These are phyloP conservation scores for Skeletonema grethae DNA, from an alignment of 108 stramenopile genomes.

Conservation along the genomic window DNA sequence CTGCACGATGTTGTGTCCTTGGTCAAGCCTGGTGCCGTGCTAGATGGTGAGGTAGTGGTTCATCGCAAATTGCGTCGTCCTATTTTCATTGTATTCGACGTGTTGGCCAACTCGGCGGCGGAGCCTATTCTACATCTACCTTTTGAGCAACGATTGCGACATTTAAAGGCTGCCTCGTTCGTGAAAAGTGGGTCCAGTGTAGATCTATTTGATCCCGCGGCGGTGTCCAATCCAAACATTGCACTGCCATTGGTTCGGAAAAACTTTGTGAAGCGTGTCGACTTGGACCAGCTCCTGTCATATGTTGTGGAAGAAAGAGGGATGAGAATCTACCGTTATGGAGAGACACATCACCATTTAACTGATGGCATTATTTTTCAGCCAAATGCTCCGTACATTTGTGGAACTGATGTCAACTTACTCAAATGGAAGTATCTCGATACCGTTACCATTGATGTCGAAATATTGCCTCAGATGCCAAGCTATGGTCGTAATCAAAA, in stretches of 20 bases:
- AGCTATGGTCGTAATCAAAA: slow-evolving; percentile 34
- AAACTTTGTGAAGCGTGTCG: slow-evolving; percentile 83
- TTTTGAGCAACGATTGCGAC: slow-evolving; percentile 81
- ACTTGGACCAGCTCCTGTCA: slow-evolving; percentile 66
- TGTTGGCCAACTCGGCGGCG: slow-evolving; percentile 71
- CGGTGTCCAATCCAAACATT: slow-evolving; percentile 56
- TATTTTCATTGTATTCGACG: slow-evolving; percentile 95
- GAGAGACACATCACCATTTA: slow-evolving; percentile 84
- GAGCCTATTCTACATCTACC: slow-evolving; percentile 78
- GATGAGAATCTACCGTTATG: slow-evolving; percentile 70
- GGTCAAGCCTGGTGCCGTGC: slow-evolving; percentile 85
- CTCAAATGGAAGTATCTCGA: slow-evolving; percentile 98
- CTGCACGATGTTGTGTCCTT: slow-evolving; percentile 50
- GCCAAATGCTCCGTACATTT: slow-evolving; percentile 90
- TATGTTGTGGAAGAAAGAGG: slow-evolving; percentile 82
- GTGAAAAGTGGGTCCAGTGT: slow-evolving; percentile 57
- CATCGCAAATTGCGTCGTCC: slow-evolving; percentile 79
- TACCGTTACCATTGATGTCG: slow-evolving; percentile 94
- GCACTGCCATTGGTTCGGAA: slow-evolving; percentile 88
- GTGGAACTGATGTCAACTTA: slow-evolving; percentile 86
- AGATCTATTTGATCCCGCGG: slow-evolving; percentile 69
- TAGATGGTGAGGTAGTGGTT: slow-evolving; percentile 98
- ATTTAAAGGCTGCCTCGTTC: slow-evolving; percentile 73
- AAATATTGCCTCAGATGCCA: slow-evolving; percentile 60
- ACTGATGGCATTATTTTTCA: slow-evolving; percentile 92